A percentile compares a stretch with the other conserved stretches of the same genome.
Evolutionary conservation across 768 basidiomycete genomes (phyloP).

Genomic region (Mycena vulgaris): DNA sequence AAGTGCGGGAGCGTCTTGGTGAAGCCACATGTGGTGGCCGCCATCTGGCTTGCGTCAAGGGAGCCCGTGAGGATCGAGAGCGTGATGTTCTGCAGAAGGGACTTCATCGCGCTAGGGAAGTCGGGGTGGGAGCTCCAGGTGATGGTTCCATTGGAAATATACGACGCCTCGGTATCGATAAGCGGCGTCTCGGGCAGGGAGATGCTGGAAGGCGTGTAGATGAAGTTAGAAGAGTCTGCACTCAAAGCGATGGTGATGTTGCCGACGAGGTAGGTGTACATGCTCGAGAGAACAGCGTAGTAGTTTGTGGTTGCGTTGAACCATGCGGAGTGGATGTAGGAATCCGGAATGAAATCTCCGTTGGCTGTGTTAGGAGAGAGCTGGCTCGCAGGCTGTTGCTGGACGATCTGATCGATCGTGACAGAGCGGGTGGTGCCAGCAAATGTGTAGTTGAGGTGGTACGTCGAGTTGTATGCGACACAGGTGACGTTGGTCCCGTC

Average conservation of each 20-base stretch:
- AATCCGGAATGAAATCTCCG: not conserved
- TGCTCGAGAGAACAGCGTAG: constrained; percentile 17
- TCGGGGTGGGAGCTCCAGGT: constrained; percentile 20
- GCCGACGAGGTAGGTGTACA: constrained; percentile 17
- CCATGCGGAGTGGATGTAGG: not conserved
- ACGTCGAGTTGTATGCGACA: constrained; percentile 27
- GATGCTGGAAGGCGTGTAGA: not conserved
- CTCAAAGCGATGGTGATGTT: not conserved
- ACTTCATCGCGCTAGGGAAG: not conserved
- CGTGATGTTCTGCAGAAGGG: constrained; percentile 21
- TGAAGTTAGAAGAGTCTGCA: not conserved
- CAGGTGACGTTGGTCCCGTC: constrained; percentile 15
- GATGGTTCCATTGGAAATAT: constrained; percentile 15
- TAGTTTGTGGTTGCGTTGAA: constrained; percentile 32
- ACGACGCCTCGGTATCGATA: not conserved
- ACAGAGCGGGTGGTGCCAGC: not conserved
- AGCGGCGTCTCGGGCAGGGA: not conserved
- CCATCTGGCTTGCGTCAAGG: constrained; percentile 13
- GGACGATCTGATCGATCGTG: constrained; percentile 4
- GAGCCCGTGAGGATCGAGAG: constrained; percentile 33
- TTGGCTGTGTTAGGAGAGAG: not conserved
- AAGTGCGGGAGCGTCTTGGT: not conserved
- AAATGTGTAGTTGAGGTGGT: constrained; percentile 27
- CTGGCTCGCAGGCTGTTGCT: constrained; percentile 7
- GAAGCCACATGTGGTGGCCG: not conserved